Evolutionary conservation across 225 moss, liverwort and hornwort genomes (phyloP).

Genomic region (Straminergon stramineum): DNA sequence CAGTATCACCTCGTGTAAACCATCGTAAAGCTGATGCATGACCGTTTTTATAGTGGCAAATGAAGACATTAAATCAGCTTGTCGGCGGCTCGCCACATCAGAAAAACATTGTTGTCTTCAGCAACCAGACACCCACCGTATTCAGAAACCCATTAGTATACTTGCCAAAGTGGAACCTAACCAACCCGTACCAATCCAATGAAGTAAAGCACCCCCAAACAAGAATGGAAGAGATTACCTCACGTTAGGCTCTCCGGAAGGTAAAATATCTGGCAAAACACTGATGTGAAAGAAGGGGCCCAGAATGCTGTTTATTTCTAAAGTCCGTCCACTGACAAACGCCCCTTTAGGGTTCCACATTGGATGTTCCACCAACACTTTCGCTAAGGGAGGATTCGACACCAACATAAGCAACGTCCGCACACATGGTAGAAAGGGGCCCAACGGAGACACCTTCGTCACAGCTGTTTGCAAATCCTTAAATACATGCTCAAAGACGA

Average conservation of each 20-base stretch:
- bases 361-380: slow-evolving; percentile 70
- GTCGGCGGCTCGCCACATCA: slow-evolving; percentile 42
- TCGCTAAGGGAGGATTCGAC: slow-evolving; percentile 56
- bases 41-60: slow-evolving; percentile 71
- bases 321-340: slow-evolving; percentile 55
- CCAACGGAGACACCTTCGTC: slow-evolving; percentile 68
- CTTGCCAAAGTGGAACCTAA: neutral
- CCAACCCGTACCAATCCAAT: neutral
- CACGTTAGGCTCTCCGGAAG: slow-evolving; percentile 70
- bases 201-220: neutral
- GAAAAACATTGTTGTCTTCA: slow-evolving; percentile 81
- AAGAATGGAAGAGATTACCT: slow-evolving; percentile 42
- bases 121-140: neutral
- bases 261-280: slow-evolving; percentile 60
- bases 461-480: slow-evolving; percentile 63
- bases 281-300: slow-evolving; percentile 97
- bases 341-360: slow-evolving; percentile 62
- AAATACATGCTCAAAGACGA: slow-evolving; percentile 62
- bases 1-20: slow-evolving; percentile 66
- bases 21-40: slow-evolving; percentile 85
- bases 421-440: slow-evolving; percentile 73
- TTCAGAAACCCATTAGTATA: neutral
- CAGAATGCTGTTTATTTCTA: slow-evolving; percentile 83
- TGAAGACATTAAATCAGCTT: slow-evolving; percentile 58
- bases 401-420: slow-evolving; percentile 62